Evolutionary conservation across 2,329 filamentous ascomycete species (phyloP).

Genomic region (Akanthomyces dipterigenus): DNA sequence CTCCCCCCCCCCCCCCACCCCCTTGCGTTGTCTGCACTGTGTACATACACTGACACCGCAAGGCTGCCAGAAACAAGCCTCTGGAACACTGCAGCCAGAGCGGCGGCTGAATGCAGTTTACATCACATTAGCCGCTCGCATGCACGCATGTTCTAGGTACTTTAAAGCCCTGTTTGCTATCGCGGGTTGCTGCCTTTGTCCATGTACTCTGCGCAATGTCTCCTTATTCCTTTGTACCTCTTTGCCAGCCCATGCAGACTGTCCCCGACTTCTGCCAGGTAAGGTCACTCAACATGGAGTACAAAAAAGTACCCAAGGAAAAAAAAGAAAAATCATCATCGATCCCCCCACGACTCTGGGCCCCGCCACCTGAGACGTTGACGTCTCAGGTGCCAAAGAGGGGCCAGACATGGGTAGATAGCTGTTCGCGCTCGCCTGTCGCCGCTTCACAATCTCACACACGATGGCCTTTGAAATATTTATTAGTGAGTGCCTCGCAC

Average conservation of each 20-base stretch:
- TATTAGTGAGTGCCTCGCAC: too few species aligned
- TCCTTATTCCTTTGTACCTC: background rate
- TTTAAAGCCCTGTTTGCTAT: background rate
- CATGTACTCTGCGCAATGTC: too few species aligned
- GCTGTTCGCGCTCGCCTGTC: background rate
- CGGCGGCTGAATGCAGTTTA: background rate
- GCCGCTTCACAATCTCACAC: background rate
- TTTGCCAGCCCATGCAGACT: too few species aligned
- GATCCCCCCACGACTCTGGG: too few species aligned
- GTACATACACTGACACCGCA: background rate
- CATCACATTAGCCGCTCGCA: constrained; percentile 3
- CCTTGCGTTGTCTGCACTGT: background rate
- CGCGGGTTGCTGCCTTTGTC: too few species aligned
- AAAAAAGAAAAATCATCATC: background rate
- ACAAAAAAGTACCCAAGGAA: background rate
- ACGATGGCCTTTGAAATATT: background rate
- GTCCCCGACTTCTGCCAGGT: background rate
- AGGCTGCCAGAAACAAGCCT: background rate
- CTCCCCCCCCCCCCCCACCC: too few species aligned
- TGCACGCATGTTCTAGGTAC: background rate
- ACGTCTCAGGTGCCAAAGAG: constrained; percentile 16
- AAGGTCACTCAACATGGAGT: too few species aligned
- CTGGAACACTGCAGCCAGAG: background rate
- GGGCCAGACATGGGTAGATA: background rate
- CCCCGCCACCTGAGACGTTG: constrained; percentile 16